phyloP scores from a whole-genome alignment of 352 stramenopile genomes.

The Pythium utonaiense region DNA sequence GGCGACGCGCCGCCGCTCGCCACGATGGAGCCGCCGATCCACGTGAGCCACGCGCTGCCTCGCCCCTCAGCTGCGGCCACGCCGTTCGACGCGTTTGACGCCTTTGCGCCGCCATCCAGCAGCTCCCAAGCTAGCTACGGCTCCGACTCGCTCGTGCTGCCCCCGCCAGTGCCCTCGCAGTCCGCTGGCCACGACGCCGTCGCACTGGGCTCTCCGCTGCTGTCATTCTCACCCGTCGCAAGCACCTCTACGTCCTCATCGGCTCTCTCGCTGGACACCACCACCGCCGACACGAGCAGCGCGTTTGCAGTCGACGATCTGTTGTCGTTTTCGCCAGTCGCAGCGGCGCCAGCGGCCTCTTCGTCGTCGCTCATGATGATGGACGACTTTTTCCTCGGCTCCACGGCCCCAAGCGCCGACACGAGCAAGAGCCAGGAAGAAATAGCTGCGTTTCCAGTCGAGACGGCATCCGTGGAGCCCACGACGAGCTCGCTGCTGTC shows the following conservation, averaged over 20 bases:
- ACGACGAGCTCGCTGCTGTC: slow-evolving; percentile 41
- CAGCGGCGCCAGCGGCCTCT: not conserved
- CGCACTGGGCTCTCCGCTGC: slow-evolving; percentile 17
- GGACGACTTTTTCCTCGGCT: slow-evolving; percentile 10
- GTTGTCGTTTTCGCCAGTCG: slow-evolving; percentile 15
- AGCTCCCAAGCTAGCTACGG: not conserved
- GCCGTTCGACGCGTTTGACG: slow-evolving; percentile 20
- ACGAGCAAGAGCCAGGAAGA: not conserved
- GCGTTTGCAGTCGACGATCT: slow-evolving; percentile 15
- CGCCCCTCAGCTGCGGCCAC: not conserved
- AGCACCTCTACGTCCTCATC: not conserved
- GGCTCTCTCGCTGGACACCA: not conserved
- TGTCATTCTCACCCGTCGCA: slow-evolving; percentile 24
- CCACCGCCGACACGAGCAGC: not conserved
- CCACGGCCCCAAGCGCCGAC: not conserved
- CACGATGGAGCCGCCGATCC: not conserved
- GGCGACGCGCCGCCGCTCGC: not conserved
- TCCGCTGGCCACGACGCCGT: not conserved
- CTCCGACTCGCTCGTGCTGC: not conserved
- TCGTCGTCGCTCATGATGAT: slow-evolving; percentile 16
- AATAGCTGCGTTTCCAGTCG: not conserved
- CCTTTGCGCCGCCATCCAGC: slow-evolving; percentile 1
- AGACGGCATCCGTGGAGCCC: not conserved
- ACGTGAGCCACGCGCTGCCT: not conserved
- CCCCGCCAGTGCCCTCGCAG: not conserved